phyloP scores from a whole-genome alignment of 805 yeast genomes.

The Candida railenensis region DNA sequence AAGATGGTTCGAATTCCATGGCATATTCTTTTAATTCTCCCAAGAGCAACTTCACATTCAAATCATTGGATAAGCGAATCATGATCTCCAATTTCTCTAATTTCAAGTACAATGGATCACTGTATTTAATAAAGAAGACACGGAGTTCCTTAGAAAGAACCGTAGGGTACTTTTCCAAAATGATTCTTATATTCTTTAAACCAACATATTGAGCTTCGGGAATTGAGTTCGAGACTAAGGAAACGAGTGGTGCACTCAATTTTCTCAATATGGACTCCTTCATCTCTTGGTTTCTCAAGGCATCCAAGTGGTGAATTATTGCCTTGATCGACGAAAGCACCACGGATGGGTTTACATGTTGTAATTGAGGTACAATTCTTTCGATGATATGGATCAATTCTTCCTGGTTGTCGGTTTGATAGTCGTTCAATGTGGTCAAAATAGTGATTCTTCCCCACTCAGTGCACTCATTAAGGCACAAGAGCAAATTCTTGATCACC shows the following conservation, averaged over 20 bases:
- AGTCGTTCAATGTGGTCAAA: constrained; percentile 76
- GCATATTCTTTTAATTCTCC: constrained; percentile 78
- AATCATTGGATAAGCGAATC: constrained; percentile 63
- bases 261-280: constrained; percentile 56
- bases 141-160: constrained; percentile 76
- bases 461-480: constrained; percentile 93
- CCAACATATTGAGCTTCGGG: constrained; percentile 97
- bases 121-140: constrained; percentile 86
- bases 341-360: constrained; percentile 95
- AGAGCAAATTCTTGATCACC: constrained; percentile 60
- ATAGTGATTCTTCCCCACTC: constrained; percentile 98
- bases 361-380: constrained; percentile 89
- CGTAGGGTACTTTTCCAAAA: constrained; percentile 84
- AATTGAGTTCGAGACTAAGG: constrained; percentile 74
- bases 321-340: constrained; percentile 84
- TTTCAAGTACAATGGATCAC: constrained; percentile 77
- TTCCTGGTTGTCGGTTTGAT: constrained; percentile 48
- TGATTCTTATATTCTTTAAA: constrained; percentile 82
- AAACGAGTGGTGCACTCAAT: constrained; percentile 80
- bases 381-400: constrained; percentile 88
- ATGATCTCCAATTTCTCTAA: constrained; percentile 74
- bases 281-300: constrained; percentile 40
- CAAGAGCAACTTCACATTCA: constrained; percentile 56
- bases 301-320: constrained; percentile 64
- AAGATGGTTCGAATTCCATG: constrained; percentile 80